Evolutionary conservation across 148 eudicot genomes (phyloP), one percentile per base, ranked within the genome.

Genomic region (Fagopyrum tataricum): DNA sequence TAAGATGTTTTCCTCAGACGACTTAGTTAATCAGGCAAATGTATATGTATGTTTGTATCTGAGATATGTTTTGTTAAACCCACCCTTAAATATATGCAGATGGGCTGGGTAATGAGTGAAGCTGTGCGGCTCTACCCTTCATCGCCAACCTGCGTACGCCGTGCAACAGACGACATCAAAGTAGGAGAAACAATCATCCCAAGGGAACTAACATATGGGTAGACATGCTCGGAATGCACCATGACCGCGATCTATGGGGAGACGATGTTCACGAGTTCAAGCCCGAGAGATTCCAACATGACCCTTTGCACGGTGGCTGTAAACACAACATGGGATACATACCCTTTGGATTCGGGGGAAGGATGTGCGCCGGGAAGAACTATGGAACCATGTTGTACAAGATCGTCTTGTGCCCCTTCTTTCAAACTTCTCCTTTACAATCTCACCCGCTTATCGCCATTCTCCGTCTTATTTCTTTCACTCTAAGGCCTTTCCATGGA

Each of bases 91-190:
- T 23, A n/a, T 4, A 6, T 24, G 2, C 18, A 62, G 98, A 93
- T 93, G 98, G 92, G 91, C 62, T 91, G 91, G 93, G 93, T 93
- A 56, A 85, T 93, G 84, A 89, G 84, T 37, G 98, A 93, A 80
- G 95, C 86, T 14, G 24, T 93, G 17, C 72, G 72, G 31, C 72
- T 69, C 49, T 69, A 69, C 72, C 72, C 72, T 18, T 44, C 72
- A 12, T 42, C 72, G 6, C 47, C 49, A 42, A 69, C 6, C 23
- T 26, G 13, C 42, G 49, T 44, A 18, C 48, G 72, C 0, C 14
- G 47, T 18, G 26, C 72, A 69, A n/a, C 7, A 42, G n/a, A 15
- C 17, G 72, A 69, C 72, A 69, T 69, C 47, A 42, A 69, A 44
- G 26, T 69, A 69, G 49, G 72, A 6, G 72, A 69, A n/a, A 42